Evolutionary conservation across 2,329 filamentous ascomycete genomes (phyloP), one percentile per base, ranked within the genome.

Genomic region (Rhinocladiella mackenziei): DNA sequence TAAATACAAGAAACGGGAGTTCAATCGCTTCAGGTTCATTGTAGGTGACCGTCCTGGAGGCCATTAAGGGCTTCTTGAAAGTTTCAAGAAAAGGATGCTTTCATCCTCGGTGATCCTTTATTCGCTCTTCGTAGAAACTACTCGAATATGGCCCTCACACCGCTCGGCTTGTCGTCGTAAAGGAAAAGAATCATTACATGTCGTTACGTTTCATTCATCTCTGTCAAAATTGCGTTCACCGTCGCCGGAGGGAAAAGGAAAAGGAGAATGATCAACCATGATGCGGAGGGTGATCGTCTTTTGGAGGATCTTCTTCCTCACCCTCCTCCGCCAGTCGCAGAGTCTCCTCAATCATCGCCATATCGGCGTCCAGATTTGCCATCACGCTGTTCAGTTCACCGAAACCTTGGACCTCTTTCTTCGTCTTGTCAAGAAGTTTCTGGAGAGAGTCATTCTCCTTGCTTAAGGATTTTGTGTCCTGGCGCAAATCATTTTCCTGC

Each of bases 371-470:
- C 7, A 53, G 37, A n/a, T 50, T 41, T 22, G 45, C 46, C 50
- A 53, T 41, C 35, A 50, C 30, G 20, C 17, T 29, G 26, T 50
- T 46, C 10, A 53, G 19, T 10, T 53, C 50, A 10, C 43, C 43
- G 4, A 53, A 35, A 11, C 43, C 23, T 13, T 41, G 26, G 10
- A 53, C 26, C 34, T 50, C 76, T 55, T 74, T 73, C 8, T 72
- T 69, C 48, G 73, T 74, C 53, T 69, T 70, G 48, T 77, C 75
- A 17, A 73, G 67, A 39, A 79, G 61, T 56, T 73, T 75, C 56
- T 73, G 68, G 66, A 74, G 73, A 58, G 75, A 68, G 22, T 68
- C 69, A 54, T 69, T 76, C 60, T 80, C 73, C 58, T 72, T 70
- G 28, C 65, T 63, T 43, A 80, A 59, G 13, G 65, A 66, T 8